Conservation (phyloP, 257 asterid genomes). For the Nicotiana paniculata region DNA sequence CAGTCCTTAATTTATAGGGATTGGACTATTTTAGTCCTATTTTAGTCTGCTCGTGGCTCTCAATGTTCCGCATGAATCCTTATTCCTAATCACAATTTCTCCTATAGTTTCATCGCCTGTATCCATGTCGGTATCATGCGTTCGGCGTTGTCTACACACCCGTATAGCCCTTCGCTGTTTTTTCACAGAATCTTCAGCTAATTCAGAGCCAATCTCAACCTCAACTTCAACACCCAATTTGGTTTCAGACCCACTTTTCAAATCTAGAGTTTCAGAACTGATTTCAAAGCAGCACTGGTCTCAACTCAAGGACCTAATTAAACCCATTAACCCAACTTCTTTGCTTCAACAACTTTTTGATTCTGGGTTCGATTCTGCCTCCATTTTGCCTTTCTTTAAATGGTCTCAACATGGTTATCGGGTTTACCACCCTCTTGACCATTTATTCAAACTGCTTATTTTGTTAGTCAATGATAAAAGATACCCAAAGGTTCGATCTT, state of each 20-base stretch:
- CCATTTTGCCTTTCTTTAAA: conserved; percentile 46
- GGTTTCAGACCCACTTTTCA: conserved; percentile 20
- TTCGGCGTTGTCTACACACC: not conserved
- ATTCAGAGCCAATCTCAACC: not conserved
- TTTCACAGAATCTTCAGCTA: not conserved
- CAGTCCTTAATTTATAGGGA: too few relatives aligned
- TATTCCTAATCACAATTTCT: not conserved
- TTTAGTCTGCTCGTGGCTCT: not conserved
- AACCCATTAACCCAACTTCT: conserved; percentile 30
- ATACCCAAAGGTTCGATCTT: conserved; percentile 62
- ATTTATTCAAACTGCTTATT: conserved; percentile 36
- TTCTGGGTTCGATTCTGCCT: conserved; percentile 28
- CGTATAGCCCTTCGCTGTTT: conserved; percentile 9
- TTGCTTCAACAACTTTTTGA: conserved; percentile 44
- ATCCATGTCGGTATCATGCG: not conserved
- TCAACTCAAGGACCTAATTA: conserved; percentile 33
- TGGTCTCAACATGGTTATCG: conserved; percentile 53
- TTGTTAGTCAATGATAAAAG: conserved; percentile 47
- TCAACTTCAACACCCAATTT: not conserved
- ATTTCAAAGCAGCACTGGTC: conserved; percentile 60
- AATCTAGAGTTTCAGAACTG: conserved; percentile 30
- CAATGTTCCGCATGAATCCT: not conserved
- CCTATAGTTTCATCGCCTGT: not conserved
- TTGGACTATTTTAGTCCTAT: too few relatives aligned
- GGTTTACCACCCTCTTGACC: conserved; percentile 38